phyloP scores from a whole-genome alignment of 2,329 filamentous ascomycete genomes.

The Lomentospora prolificans region DNA sequence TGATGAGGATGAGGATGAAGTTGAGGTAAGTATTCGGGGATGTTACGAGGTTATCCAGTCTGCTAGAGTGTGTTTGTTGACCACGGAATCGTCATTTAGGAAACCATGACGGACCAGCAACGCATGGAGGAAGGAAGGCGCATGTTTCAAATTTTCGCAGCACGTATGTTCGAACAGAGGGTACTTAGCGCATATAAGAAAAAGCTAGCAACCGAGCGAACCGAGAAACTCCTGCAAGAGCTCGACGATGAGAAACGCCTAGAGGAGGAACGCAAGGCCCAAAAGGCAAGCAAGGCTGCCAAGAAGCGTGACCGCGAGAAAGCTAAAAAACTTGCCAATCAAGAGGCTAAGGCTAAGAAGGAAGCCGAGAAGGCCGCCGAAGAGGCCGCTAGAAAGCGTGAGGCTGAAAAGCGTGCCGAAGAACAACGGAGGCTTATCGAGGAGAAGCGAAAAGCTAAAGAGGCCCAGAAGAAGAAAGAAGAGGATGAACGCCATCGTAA shows the following conservation, averaged over 20 bases:
- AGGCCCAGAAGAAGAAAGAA: constrained; percentile 79
- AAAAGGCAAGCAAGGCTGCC: constrained; percentile 87
- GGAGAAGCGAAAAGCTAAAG: constrained; percentile 83
- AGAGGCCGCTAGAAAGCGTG: constrained; percentile 64
- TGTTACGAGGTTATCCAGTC: background rate
- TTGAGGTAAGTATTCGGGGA: constrained; percentile 7
- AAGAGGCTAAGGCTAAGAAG: constrained; percentile 81
- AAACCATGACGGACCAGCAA: constrained; percentile 94
- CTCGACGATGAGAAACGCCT: constrained; percentile 74
- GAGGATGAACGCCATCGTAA: constrained; percentile 81
- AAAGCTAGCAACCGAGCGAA: constrained; percentile 88
- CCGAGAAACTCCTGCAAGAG: constrained; percentile 83
- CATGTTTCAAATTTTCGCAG: constrained; percentile 99
- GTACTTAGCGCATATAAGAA: constrained; percentile 96
- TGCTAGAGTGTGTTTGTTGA: background rate
- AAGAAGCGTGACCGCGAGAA: constrained; percentile 92
- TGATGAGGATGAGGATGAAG: constrained; percentile 11
- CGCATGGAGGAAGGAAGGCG: constrained; percentile 96
- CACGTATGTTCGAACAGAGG: constrained; percentile 97
- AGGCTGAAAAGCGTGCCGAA: constrained; percentile 69
- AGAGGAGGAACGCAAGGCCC: constrained; percentile 72
- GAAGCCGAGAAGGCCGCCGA: constrained; percentile 86
- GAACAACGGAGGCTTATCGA: constrained; percentile 76
- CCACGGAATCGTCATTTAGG: constrained; percentile 45
- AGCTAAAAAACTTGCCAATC: constrained; percentile 75